Evolutionary conservation across 257 asterid species (phyloP).

Genomic region (Jaltomata sinuosa): DNA sequence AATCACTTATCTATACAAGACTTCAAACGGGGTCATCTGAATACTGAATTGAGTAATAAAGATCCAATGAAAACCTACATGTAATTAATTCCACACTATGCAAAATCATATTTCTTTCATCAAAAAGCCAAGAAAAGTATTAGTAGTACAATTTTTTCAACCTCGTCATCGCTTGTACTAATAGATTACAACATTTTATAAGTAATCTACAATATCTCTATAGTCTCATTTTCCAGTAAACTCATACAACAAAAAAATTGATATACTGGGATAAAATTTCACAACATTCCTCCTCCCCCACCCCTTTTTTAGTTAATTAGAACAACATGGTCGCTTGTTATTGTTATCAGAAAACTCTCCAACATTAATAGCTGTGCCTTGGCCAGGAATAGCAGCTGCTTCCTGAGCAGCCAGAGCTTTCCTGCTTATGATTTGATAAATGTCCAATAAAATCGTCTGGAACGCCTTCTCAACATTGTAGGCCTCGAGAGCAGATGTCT

Average conservation of each 20-base stretch:
- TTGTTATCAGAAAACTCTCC: slow-evolving; percentile 16
- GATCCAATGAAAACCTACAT: neutral
- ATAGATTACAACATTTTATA: neutral
- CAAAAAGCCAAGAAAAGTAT: neutral
- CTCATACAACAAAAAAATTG: neutral
- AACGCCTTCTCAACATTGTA: slow-evolving; percentile 35
- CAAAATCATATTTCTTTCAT: neutral
- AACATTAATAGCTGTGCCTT: slow-evolving; percentile 33
- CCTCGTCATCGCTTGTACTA: neutral
- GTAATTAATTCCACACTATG: neutral
- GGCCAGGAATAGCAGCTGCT: slow-evolving; percentile 31
- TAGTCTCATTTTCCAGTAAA: neutral
- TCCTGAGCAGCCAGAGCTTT: slow-evolving; percentile 41
- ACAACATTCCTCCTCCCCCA: no score
- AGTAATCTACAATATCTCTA: neutral
- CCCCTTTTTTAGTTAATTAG: neutral
- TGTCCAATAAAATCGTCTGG: slow-evolving; percentile 35
- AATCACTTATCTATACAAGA: no score
- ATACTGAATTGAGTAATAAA: no score
- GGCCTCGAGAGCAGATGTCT: slow-evolving; percentile 38
- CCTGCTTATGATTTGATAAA: slow-evolving; percentile 32
- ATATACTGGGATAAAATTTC: neutral
- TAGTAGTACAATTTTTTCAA: neutral
- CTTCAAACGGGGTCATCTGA: no score
- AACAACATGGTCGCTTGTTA: slow-evolving; percentile 25